Base-by-base conservation (phyloP, 2,329 filamentous ascomycete species). In the Fusarium subglutinans region DNA sequence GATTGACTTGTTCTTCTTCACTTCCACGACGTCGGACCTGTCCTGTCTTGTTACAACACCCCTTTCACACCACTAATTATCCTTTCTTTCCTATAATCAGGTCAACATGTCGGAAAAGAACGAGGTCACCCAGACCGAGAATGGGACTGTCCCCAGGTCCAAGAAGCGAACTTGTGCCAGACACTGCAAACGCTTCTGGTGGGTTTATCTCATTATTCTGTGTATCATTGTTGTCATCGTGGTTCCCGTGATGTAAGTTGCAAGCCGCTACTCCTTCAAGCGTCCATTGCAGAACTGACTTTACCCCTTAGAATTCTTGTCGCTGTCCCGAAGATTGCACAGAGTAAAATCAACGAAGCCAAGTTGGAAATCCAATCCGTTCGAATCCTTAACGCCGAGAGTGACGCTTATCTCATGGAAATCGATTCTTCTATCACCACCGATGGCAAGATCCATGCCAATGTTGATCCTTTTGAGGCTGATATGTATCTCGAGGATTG, bases 141-240 rank as follows among this genome's bases (percentile, higher is more conserved):
- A 73, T 58, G 77, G 74, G 56, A 69, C 78, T 55, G 74, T 75
- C 53, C 35, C 69, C 48, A 77, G 50, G 76, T 70, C 53, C 73
- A 85, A 84, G 79, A 83, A 81, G 72, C 81, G 83, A 67, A 79
- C 80, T 37, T 82, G 83, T 73, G 81, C 82, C 63, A 82, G 84
- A 53, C 88, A 90, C 78, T 87, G 86, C 79, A 85, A 81, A 77
- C 85, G 83, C 74, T 91, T 87, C 76, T 92, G 90, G 90, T 92
- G 90, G 90, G 76, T 86, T 71, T 86, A 90, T 75, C 79, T 91
- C 66, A 82, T 92, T 66, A 79, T 84, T 22, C 79, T 90, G 58
- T 78, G 87, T 64, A 73, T 85, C 69, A 80, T 90, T 50, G 79
- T 87, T 48, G 84, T 90, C 40, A 80, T 92, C 20, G 83, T 90